A percentile compares a stretch with the other conserved stretches of the same genome.
phyloP scores from a whole-genome alignment of 192 early-diverging fungal genomes.

The Coemansia furcata region DNA sequence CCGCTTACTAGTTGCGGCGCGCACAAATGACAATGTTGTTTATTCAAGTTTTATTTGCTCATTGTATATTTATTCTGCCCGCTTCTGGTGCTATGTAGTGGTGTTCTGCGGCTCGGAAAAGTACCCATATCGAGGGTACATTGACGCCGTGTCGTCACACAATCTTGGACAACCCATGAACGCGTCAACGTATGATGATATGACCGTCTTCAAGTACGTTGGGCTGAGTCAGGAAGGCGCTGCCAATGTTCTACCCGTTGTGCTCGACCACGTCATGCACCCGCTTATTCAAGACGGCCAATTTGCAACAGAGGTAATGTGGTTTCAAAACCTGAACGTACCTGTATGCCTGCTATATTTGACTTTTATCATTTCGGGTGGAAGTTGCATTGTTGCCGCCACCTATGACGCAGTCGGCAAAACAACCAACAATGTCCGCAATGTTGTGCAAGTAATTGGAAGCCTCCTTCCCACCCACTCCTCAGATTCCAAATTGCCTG shows the following conservation, averaged over 20 bases:
- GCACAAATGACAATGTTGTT: conserved; percentile 2
- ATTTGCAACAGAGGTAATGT: conserved; percentile 74
- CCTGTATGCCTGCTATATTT: conserved; percentile 1
- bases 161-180: conserved; percentile 76
- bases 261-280: conserved; percentile 78
- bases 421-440: not conserved
- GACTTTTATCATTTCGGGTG: not conserved
- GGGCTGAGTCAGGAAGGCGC: conserved; percentile 70
- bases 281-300: conserved; percentile 71
- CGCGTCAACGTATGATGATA: conserved; percentile 58
- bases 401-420: not conserved
- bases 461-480: not conserved
- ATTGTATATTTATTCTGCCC: not conserved
- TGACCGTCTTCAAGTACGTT: conserved; percentile 71
- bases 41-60: not conserved
- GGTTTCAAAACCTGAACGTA: not conserved
- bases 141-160: conserved; percentile 71
- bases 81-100: conserved; percentile 51
- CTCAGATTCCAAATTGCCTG: not conserved
- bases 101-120: conserved; percentile 79
- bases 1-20: not conserved
- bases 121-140: conserved; percentile 68
- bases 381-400: not conserved
- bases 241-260: conserved; percentile 71
- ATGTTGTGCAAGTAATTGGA: not conserved